These are phyloP conservation scores for Cupressus sempervirens DNA, from an alignment of 75 land plant species.

Conservation along the genomic window DNA sequence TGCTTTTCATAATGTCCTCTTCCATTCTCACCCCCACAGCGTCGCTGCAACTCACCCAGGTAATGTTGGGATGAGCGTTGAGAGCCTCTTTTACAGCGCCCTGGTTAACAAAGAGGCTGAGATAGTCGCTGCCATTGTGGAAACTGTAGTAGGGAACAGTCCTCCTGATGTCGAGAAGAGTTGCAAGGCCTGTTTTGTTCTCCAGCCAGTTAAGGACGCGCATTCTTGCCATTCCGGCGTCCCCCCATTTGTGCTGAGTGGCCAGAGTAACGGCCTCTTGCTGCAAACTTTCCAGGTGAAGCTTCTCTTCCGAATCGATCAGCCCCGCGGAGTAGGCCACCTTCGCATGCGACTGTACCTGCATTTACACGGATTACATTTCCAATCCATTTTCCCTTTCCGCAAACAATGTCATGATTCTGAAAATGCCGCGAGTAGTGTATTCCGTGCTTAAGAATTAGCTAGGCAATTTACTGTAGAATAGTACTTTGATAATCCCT, in stretches of 20 bases:
- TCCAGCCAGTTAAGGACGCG: conserved; percentile 21
- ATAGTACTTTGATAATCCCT: no score
- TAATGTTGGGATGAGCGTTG: no score
- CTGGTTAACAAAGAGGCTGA: conserved; percentile 23
- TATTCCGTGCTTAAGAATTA: no score
- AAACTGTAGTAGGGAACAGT: conserved; percentile 22
- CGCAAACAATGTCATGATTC: no score
- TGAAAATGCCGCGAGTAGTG: no score
- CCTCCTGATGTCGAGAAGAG: conserved; percentile 49
- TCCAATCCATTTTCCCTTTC: no score
- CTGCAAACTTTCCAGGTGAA: conserved; percentile 26
- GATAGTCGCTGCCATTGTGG: conserved; percentile 15
- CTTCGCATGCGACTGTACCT: conserved; percentile 36
- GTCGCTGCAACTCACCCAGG: no score
- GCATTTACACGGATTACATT: conserved; percentile 22
- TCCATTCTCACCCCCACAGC: no score
- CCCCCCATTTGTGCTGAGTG: conserved; percentile 32
- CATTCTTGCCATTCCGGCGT: conserved; percentile 40
- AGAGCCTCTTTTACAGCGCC: no score
- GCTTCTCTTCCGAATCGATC: conserved; percentile 52
- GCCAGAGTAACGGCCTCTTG: no score
- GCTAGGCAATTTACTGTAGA: no score
- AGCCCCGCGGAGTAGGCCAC: conserved; percentile 61
- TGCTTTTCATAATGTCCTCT: no score
- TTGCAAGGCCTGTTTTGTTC: conserved; percentile 58